phyloP scores from a whole-genome alignment of 2,329 filamentous ascomycete genomes.

The Nemania bipapillata region DNA sequence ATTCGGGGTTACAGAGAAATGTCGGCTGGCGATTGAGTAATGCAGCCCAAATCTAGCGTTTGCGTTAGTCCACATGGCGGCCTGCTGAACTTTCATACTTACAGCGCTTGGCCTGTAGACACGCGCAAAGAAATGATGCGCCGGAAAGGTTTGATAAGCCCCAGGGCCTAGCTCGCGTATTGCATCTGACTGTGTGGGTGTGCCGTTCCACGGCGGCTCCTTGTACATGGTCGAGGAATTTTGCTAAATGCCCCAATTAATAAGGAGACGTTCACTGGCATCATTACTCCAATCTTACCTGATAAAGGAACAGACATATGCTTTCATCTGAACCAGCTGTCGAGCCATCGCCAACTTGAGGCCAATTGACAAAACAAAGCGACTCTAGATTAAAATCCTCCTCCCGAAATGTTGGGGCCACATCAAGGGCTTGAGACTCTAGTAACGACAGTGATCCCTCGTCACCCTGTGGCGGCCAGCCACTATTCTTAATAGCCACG shows the following conservation, averaged over 20 bases:
- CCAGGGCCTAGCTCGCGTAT: conserved; percentile 59
- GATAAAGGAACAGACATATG: conserved; percentile 64
- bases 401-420: conserved; percentile 52
- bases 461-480: conserved; percentile 38
- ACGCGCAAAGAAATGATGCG: conserved; percentile 68
- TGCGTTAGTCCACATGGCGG: conserved; percentile 30
- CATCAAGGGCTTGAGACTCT: conserved; percentile 54
- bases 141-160: conserved; percentile 62
- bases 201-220: conserved; percentile 54
- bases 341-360: conserved; percentile 47
- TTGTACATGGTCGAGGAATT: conserved; percentile 55
- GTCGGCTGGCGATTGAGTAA: conserved; percentile 62
- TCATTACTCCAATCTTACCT: conserved; percentile 55
- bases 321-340: conserved; percentile 51
- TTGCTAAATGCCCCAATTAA: conserved; percentile 53
- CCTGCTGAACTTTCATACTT: conserved; percentile 46
- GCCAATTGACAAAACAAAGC: conserved; percentile 59
- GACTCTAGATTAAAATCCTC: conserved; percentile 57
- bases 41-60: conserved; percentile 53
- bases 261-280: conserved; percentile 3
- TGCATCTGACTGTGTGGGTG: conserved; percentile 51
- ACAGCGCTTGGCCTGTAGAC: conserved; percentile 66
- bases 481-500: conserved; percentile 47
- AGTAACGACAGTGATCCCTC: conserved; percentile 55
- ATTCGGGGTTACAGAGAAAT: conserved; percentile 64